Evolutionary conservation across 139 green algal species (phyloP).

Genomic region (Choricystis sp.): DNA sequence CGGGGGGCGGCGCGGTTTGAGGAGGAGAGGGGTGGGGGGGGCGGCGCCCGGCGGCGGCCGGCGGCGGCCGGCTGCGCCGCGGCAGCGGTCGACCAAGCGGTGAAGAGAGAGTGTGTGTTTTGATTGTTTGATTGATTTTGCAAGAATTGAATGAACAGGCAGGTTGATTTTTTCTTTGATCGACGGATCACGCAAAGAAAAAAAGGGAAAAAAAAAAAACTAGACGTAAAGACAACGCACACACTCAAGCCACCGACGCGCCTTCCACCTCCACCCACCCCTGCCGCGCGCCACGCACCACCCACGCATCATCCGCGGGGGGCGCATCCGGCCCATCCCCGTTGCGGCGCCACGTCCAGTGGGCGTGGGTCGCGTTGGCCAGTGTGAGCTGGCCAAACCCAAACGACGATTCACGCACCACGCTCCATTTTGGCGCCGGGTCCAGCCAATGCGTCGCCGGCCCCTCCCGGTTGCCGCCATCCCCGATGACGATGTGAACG

Average conservation of each 20-base stretch:
- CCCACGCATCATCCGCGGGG: slow-evolving; percentile 6
- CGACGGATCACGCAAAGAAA: not conserved
- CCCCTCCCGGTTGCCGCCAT: slow-evolving; percentile 68
- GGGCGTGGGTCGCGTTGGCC: slow-evolving; percentile 29
- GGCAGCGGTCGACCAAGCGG: not conserved
- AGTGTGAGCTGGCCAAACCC: slow-evolving; percentile 45
- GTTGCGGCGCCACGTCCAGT: slow-evolving; percentile 49
- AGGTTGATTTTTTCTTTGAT: slow-evolving; percentile 1
- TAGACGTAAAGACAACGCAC: not conserved
- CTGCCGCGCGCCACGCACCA: not conserved
- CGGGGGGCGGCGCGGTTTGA: slow-evolving; percentile 20
- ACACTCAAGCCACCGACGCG: not conserved
- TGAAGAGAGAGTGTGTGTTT: not conserved
- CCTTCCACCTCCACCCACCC: too few relatives aligned
- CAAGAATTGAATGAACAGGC: not conserved
- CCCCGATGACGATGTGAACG: slow-evolving; percentile 49
- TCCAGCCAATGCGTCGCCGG: slow-evolving; percentile 17
- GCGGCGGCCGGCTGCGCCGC: not conserved
- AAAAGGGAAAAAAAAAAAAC: slow-evolving; percentile 1
- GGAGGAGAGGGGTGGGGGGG: slow-evolving; percentile 3
- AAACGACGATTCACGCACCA: slow-evolving; percentile 44
- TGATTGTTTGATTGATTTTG: not conserved
- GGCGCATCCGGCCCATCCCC: slow-evolving; percentile 16
- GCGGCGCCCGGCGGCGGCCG: slow-evolving; percentile 4
- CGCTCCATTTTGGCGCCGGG: slow-evolving; percentile 31